A percentile compares a stretch with the other conserved stretches of the same genome.
phyloP scores from a whole-genome alignment of 208 protist species.

The Wallacemonas sp. region DNA sequence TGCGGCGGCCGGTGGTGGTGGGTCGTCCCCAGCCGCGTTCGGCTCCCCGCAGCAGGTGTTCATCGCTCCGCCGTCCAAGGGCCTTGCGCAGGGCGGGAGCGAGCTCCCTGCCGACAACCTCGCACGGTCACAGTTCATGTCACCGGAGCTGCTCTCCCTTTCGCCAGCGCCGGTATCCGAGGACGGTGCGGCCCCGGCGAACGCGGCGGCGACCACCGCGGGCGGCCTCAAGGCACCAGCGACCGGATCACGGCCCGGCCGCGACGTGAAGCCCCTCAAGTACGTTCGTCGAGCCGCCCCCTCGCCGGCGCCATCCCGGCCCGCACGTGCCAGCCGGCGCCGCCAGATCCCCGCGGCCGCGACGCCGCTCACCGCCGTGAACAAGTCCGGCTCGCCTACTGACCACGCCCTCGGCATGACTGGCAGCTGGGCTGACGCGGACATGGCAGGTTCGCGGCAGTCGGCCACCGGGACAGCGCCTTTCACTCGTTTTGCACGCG shows the following conservation, averaged over 20 bases:
- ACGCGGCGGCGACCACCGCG: too few relatives aligned
- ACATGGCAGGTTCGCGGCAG: background rate
- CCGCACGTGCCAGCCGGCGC: constrained; percentile 25
- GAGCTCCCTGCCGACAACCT: background rate
- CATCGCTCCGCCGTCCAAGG: background rate
- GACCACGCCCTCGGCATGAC: background rate
- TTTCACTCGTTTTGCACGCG: background rate
- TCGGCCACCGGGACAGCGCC: too few relatives aligned
- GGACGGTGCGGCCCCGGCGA: background rate
- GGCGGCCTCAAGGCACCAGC: background rate
- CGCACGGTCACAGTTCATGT: background rate
- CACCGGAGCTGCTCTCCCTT: background rate
- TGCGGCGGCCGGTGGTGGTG: background rate
- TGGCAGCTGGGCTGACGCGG: background rate
- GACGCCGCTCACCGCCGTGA: background rate
- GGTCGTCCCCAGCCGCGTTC: background rate
- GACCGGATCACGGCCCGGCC: background rate
- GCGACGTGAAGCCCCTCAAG: constrained; percentile 21
- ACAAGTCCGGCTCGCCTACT: background rate
- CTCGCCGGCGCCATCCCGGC: constrained; percentile 49
- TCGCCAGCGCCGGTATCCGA: background rate
- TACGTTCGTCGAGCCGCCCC: constrained; percentile 36
- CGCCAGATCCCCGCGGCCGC: constrained; percentile 8
- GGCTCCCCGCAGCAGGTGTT: constrained; percentile 3
- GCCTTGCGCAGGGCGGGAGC: background rate